These are phyloP conservation scores for Spizellomyces punctatus DNA, from an alignment of 192 early-diverging fungal genomes.

Conservation along the genomic window DNA sequence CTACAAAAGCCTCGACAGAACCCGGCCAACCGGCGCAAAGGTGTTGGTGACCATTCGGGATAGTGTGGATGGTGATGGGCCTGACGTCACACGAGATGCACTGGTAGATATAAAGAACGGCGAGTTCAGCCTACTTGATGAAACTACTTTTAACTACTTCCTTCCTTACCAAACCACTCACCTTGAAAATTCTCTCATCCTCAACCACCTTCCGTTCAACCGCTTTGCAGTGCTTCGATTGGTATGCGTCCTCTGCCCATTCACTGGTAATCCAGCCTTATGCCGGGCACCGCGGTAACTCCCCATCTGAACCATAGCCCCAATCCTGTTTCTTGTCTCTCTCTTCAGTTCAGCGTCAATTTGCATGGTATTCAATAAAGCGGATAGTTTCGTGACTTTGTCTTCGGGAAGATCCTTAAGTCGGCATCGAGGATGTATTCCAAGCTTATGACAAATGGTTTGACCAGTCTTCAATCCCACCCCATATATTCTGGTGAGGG, in stretches of 20 bases:
- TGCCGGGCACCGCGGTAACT: constrained; percentile 80
- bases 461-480: constrained; percentile 77
- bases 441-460: constrained; percentile 73
- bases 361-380: constrained; percentile 85
- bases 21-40: too few relatives aligned
- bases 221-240: constrained; percentile 87
- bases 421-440: constrained; percentile 83
- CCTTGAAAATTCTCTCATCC: not conserved
- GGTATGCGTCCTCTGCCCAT: constrained; percentile 84
- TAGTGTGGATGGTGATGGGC: too few relatives aligned
- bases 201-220: constrained; percentile 64
- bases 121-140: too few relatives aligned
- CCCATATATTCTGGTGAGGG: constrained; percentile 87
- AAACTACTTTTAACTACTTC: too few relatives aligned
- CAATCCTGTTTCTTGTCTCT: constrained; percentile 73
- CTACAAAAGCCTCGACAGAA: too few relatives aligned
- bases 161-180: too few relatives aligned
- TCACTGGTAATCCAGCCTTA: constrained; percentile 84
- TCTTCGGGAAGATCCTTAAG: constrained; percentile 85
- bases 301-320: constrained; percentile 63
- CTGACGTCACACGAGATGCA: too few relatives aligned
- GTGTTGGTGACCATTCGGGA: too few relatives aligned
- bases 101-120: too few relatives aligned
- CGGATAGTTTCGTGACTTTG: constrained; percentile 84
- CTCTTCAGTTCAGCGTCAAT: constrained; percentile 69